These are phyloP conservation scores for Cladosporium halotolerans DNA, from an alignment of 2,329 filamentous ascomycete species.

Conservation along the genomic window DNA sequence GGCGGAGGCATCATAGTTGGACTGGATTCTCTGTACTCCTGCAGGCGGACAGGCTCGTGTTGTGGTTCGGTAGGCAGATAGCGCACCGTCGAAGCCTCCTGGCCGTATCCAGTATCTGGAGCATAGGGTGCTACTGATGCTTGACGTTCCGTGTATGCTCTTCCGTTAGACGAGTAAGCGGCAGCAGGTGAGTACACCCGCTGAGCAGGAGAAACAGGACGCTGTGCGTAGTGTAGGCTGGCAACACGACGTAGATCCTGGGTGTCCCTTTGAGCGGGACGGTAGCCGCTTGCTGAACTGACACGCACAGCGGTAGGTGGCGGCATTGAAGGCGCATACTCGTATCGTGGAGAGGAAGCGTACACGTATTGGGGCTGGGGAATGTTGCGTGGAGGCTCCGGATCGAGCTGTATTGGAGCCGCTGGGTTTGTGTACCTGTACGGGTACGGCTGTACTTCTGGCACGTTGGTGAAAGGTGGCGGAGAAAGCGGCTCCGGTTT, in stretches of 20 bases:
- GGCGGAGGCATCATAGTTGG: conserved; percentile 42
- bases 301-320: conserved; percentile 36
- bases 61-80: conserved; percentile 38
- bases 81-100: conserved; percentile 31
- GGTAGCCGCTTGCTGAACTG: conserved; percentile 32
- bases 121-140: conserved; percentile 3
- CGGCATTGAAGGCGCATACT: conserved; percentile 5
- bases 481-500: conserved; percentile 60
- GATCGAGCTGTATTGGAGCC: conserved; percentile 26
- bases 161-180: conserved; percentile 36
- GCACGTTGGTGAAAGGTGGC: conserved; percentile 44
- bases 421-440: conserved; percentile 20
- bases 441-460: conserved; percentile 32
- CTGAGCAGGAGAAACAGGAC: conserved; percentile 38
- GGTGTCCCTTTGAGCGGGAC: conserved; percentile 36
- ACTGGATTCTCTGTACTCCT: conserved; percentile 29
- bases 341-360: conserved; percentile 6
- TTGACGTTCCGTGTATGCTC: conserved; percentile 35
- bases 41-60: conserved; percentile 13
- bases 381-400: conserved; percentile 33
- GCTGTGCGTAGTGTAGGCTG: conserved; percentile 42
- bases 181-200: conserved; percentile 34
- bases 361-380: conserved; percentile 41
- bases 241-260: conserved; percentile 44
- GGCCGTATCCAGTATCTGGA: conserved; percentile 23